Evolutionary conservation across 306 rosid genomes (phyloP).

Genomic region (Benincasa hispida): DNA sequence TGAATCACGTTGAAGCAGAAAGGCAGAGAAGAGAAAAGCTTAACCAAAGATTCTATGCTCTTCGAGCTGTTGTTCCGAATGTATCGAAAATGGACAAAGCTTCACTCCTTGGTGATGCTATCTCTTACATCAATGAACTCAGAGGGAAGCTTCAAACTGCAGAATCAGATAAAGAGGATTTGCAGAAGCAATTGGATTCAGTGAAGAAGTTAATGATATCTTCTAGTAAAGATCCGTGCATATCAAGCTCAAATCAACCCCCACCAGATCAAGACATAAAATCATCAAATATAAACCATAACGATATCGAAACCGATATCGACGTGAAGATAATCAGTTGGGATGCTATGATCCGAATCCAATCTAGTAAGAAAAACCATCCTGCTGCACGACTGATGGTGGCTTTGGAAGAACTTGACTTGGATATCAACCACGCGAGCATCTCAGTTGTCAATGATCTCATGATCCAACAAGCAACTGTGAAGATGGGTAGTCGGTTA

Average conservation of each 20-base stretch:
- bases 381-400: conserved; percentile 83
- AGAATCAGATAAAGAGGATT: conserved; percentile 51
- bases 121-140: conserved; percentile 71
- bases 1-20: conserved; percentile 93
- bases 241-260: conserved; percentile 11
- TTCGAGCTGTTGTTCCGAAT: conserved; percentile 86
- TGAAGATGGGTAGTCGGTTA: conserved; percentile 72
- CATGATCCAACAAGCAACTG: conserved; percentile 94
- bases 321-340: conserved; percentile 90
- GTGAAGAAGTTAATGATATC: conserved; percentile 39
- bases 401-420: conserved; percentile 74
- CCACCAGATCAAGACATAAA: conserved; percentile 21
- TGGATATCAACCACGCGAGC: conserved; percentile 90
- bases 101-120: conserved; percentile 79
- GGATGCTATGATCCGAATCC: conserved; percentile 89
- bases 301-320: conserved; percentile 44
- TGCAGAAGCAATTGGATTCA: conserved; percentile 48
- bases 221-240: conserved; percentile 14
- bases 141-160: conserved; percentile 46
- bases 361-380: conserved; percentile 78
- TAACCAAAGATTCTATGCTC: conserved; percentile 85
- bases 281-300: conserved; percentile 8
- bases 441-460: conserved; percentile 80
- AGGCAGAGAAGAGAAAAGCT: conserved; percentile 88
- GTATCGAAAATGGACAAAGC: conserved; percentile 99